Percentiles rank a stretch among this genome's conserved stretches.
These are phyloP conservation scores for Paramecium sonneborni DNA, from an alignment of 73 alveolate species.

Conservation along the genomic window DNA sequence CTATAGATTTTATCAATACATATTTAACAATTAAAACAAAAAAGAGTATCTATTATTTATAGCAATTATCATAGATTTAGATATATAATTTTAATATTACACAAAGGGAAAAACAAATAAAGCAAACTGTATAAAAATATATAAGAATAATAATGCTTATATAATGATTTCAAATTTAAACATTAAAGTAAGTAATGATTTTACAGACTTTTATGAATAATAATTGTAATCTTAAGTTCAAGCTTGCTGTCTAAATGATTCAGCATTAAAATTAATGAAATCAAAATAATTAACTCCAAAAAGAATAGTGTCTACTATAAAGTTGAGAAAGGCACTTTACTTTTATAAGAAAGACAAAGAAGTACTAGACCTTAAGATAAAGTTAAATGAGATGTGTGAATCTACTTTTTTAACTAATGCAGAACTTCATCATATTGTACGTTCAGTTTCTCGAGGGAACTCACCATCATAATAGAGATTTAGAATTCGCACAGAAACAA, in stretches of 20 bases:
- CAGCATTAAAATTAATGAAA: background rate
- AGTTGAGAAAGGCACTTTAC: background rate
- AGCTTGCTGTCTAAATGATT: background rate
- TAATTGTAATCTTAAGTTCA: background rate
- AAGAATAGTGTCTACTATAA: background rate
- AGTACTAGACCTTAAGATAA: constrained; percentile 1
- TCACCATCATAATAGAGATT: background rate
- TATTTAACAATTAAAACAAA: no score
- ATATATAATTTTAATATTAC: no score
- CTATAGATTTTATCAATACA: no score
- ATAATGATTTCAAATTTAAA: background rate
- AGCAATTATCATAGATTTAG: no score
- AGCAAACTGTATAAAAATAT: background rate
- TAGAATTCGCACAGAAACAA: background rate
- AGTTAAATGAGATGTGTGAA: constrained; percentile 35
- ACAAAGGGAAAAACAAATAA: background rate
- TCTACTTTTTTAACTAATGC: background rate
- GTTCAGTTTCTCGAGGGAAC: constrained; percentile 24
- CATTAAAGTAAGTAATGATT: background rate
- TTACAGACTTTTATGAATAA: background rate
- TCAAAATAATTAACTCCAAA: background rate
- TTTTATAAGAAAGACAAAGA: constrained; percentile 34
- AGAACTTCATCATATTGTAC: background rate
- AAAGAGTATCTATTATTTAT: no score
- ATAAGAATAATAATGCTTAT: no score